These are phyloP conservation scores for Patellifolia procumbens DNA, from an alignment of 179 eudicot genomes.

Conservation along the genomic window DNA sequence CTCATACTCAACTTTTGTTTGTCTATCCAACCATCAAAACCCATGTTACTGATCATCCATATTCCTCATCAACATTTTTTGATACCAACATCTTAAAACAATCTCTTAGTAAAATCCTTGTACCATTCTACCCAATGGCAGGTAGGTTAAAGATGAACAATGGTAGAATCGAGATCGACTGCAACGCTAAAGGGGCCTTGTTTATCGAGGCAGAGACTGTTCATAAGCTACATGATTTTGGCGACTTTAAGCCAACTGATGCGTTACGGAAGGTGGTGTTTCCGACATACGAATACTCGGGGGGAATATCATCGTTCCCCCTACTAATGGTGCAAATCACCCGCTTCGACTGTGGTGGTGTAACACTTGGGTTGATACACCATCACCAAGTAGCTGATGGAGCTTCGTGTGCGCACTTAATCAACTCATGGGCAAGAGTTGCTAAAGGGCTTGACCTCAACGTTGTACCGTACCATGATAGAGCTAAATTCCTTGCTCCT, in stretches of 20 bases:
- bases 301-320: constrained; percentile 9
- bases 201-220: constrained; percentile 19
- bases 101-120: constrained; percentile 7
- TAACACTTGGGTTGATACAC: constrained; percentile 64
- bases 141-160: constrained; percentile 9
- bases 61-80: background rate
- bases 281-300: constrained; percentile 17
- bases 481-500: constrained; percentile 50
- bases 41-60: background rate
- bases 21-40: background rate
- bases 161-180: constrained; percentile 17
- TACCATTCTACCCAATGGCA: constrained; percentile 25
- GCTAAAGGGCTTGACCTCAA: constrained; percentile 70
- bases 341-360: constrained; percentile 80
- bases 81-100: background rate
- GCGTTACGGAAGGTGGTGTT: constrained; percentile 19
- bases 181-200: constrained; percentile 16
- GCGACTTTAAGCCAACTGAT: constrained; percentile 17
- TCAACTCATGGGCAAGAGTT: constrained; percentile 72
- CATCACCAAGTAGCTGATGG: constrained; percentile 83
- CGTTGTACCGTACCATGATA: constrained; percentile 65
- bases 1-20: constrained; percentile 15
- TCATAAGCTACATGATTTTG: constrained; percentile 4
- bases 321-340: constrained; percentile 48
- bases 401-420: constrained; percentile 58